Base-by-base conservation (phyloP, 2,329 filamentous ascomycete species). In the Sporothrix brasiliensis region DNA sequence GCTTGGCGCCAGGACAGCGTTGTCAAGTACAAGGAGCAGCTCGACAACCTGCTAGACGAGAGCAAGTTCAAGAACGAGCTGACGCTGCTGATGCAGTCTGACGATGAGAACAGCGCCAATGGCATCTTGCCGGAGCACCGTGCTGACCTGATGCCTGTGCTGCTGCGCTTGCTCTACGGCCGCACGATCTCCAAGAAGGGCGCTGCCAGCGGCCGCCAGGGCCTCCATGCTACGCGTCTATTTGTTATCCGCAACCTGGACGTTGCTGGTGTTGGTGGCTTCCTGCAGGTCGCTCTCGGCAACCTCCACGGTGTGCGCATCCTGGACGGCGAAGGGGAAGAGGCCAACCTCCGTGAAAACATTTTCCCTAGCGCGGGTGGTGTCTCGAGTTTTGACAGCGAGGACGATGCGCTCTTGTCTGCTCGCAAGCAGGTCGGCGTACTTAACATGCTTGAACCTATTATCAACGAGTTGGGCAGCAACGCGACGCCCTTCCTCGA, bases 11-110 rank as follows among this genome's bases (percentile, higher is more conserved):
- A 91, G 71, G 85, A 90, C 2, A 88, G 86, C 10, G 84, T 99
- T 66, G 86, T 86, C 72, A 85, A 89, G 0, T 97, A 98, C 77
- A 88, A 93, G 75, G 93, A 97, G 75, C 92, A 94, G 75, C 81
- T 99, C 30, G 86, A 93, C 73, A 94, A 93, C 75, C 84, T 99
- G 1, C 86, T 98, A 10, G 95, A 99, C 74, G 95, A 98, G 73
- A 89, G 92, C 30, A 88, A 92, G 65, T 97, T 98, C 81, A 92
- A 93, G 77, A 95, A 98, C 76, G 94, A 98, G 78, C 85, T 99
- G n/a, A 91, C 93, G 0, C 88, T 95, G 4, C 91, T 99, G 74
- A 86, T 99, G 68, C 91, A 93, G 76, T 68, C 58, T 11, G 69
- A 70, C 39, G 72, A 71, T 47, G 69, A 68, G n/a, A 60, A 44